Conservation (phyloP, 176 grass and related monocot species). For the Eragrostis nindensis region DNA sequence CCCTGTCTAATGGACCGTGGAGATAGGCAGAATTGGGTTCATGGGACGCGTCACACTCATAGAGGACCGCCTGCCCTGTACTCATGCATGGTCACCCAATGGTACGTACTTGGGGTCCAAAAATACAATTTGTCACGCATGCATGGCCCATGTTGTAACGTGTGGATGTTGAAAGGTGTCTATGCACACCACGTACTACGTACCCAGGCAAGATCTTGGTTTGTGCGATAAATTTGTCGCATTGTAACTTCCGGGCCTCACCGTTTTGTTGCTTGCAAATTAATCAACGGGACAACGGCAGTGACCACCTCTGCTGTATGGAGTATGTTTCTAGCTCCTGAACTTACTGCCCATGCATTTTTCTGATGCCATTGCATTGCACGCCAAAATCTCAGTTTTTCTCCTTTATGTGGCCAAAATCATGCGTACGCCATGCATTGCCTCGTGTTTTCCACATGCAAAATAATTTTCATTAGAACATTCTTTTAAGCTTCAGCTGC, state of each 20-base stretch:
- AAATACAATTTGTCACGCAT: background rate
- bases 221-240: slow-evolving; percentile 34
- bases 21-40: background rate
- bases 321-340: background rate
- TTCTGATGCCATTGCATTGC: too few species aligned
- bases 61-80: background rate
- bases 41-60: slow-evolving; percentile 7
- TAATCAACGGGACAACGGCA: background rate
- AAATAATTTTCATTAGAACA: too few species aligned
- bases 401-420: too few species aligned
- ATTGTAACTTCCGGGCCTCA: background rate
- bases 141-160: slow-evolving; percentile 28
- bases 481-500: too few species aligned
- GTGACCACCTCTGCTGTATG: background rate
- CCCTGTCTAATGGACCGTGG: background rate
- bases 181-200: background rate
- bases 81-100: slow-evolving; percentile 8
- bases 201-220: slow-evolving; percentile 31
- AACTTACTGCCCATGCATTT: too few species aligned
- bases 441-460: too few species aligned
- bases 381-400: too few species aligned
- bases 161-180: slow-evolving; percentile 32
- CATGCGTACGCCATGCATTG: too few species aligned
- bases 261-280: background rate
- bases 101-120: slow-evolving; percentile 25